Percentiles rank a stretch among this genome's conserved stretches.
Conservation (phyloP, 2,329 filamentous ascomycete genomes). For the Colletotrichum phormii region DNA sequence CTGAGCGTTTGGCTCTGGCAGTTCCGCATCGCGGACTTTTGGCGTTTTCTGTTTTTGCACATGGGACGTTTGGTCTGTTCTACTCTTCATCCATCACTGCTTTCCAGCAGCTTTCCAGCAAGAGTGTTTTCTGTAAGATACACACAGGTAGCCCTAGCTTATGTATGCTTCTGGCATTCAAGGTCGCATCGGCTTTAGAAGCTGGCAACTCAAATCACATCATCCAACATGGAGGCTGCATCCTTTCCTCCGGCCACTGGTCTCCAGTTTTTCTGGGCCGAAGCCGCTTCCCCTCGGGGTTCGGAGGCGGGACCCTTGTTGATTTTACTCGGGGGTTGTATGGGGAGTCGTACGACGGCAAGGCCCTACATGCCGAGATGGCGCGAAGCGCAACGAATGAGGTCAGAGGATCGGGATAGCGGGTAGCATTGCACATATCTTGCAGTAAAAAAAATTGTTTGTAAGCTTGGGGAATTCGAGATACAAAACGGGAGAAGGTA, state of each 20-base stretch:
- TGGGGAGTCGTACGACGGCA: constrained; percentile 33
- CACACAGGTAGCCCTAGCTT: neutral
- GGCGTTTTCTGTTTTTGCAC: constrained; percentile 22
- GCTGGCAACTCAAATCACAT: neutral
- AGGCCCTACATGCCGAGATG: constrained; percentile 10
- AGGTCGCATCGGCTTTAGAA: neutral
- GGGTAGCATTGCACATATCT: neutral
- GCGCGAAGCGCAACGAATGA: constrained; percentile 14
- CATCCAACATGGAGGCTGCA: neutral
- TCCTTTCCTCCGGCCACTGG: constrained; percentile 16
- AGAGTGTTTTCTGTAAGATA: neutral
- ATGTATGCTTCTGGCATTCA: neutral
- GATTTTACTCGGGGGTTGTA: neutral
- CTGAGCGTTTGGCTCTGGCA: neutral
- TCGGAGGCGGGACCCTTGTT: constrained; percentile 19
- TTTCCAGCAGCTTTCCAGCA: neutral
- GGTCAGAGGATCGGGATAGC: neutral
- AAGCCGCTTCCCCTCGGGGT: constrained; percentile 23
- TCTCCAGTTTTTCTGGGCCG: constrained; percentile 26
- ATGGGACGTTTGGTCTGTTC: neutral
- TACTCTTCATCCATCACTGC: neutral
- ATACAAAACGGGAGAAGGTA: neutral
- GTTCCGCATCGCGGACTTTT: constrained; percentile 21
- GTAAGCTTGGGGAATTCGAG: neutral
- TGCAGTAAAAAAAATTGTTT: neutral